Evolutionary conservation across 2,329 filamentous ascomycete species (phyloP), one percentile per base, ranked within the genome.

Genomic region (Venturia asperata): DNA sequence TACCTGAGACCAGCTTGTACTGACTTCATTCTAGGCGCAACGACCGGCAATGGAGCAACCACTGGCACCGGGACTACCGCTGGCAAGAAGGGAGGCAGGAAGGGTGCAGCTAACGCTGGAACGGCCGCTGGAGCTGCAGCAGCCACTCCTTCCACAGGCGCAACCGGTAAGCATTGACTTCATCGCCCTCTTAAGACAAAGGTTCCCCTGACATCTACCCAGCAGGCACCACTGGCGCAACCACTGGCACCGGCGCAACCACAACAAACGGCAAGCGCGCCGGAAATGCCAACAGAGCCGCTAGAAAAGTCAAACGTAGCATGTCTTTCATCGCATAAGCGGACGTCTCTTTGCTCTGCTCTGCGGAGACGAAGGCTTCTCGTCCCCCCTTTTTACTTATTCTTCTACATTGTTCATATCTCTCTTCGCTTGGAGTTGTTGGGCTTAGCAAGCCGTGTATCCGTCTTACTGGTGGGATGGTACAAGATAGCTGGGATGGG

Each of bases 281-380:
- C 21, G 42, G 42, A 45, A 61, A 61, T 37, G 60, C 60, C 17
- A 41, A 1, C 37, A 45, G 37, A 10, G 42, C 58, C 13, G 17
- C 1, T 15, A 27, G 45, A 10, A 61, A 21, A 5, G 60, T 21
- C n/a, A 61, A 17, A 45, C 60, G 60, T 15, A 45, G 60, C 60
- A 10, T 61, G 42, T 9, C n/a, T 42, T 61, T 61, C 60, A 39
- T 61, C 27, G 60, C 60, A 61, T 61, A 61, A 34, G 30, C 30
- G 30, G 60, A 15, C 37, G 15, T n/a, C 19, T 34, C 9, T 27
- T 30, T 24, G 3, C 30, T 13, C 24, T 13, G n/a, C 47, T 49
- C n/a, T 19, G 17, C 11, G 11, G 42, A 41, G 39, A 41, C 3
- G 9, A 41, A 41, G 4, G 11, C 2, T 34, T 34, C 21, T 27